Conservation (phyloP, 1,139 yeast species). For the Kurtzmaniella quercitrusa region DNA sequence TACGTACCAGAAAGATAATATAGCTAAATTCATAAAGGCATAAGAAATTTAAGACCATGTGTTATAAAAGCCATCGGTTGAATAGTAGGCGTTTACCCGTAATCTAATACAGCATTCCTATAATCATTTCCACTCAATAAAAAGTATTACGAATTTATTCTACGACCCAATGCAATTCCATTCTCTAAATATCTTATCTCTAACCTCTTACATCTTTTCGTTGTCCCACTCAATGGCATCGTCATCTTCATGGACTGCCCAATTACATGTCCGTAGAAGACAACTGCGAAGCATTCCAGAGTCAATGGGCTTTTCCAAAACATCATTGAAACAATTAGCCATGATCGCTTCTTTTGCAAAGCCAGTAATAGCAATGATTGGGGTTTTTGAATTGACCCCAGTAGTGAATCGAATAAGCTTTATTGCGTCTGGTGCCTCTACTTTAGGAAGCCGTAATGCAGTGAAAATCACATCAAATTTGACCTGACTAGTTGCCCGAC, state of each 20-base stretch:
- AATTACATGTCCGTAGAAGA: conserved; percentile 7
- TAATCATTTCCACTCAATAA: too few species aligned
- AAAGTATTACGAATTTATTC: too few species aligned
- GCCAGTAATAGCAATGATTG: conserved; percentile 73
- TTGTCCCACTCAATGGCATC: conserved; percentile 27
- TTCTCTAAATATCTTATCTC: background rate
- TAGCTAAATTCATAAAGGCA: too few species aligned
- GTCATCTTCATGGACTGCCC: conserved; percentile 15
- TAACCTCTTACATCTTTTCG: conserved; percentile 7
- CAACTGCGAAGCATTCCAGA: conserved; percentile 21
- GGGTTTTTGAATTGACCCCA: conserved; percentile 71
- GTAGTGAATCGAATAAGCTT: conserved; percentile 73
- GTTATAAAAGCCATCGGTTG: too few species aligned
- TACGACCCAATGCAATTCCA: background rate
- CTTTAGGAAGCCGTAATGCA: conserved; percentile 63
- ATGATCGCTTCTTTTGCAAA: conserved; percentile 63
- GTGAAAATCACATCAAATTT: conserved; percentile 82
- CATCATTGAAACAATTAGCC: conserved; percentile 60
- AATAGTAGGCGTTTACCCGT: too few species aligned
- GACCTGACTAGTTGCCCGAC: conserved; percentile 79
- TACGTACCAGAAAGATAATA: too few species aligned
- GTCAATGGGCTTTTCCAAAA: conserved; percentile 73
- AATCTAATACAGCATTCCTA: too few species aligned
- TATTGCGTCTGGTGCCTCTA: conserved; percentile 72
- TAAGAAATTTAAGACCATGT: too few species aligned